A percentile compares a stretch with the other conserved stretches of the same genome.
Conservation (phyloP, 306 rosid species). For the Cucumis hystrix region DNA sequence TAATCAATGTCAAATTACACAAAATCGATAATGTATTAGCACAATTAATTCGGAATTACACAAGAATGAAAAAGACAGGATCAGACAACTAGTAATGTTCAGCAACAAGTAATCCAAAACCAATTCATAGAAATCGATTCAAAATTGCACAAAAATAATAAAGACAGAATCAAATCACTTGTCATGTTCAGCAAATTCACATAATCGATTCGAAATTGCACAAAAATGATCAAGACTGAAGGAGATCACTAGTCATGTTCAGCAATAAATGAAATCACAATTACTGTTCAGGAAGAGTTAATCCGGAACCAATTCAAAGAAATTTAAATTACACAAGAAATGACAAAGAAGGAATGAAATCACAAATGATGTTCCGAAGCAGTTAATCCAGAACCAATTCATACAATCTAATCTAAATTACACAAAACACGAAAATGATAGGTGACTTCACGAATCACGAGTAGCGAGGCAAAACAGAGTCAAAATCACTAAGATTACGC, state of each 20-base stretch:
- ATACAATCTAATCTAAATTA: neutral
- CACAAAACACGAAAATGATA: neutral
- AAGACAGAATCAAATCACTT: neutral
- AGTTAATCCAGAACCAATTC: neutral
- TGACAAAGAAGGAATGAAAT: no score
- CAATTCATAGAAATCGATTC: neutral
- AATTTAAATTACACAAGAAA: neutral
- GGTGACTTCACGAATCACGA: constrained; percentile 11
- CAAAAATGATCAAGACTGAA: no score
- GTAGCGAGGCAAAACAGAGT: neutral
- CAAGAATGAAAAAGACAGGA: neutral
- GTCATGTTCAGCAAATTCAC: neutral
- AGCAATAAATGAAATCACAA: no score
- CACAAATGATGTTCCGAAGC: no score
- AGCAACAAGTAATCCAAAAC: neutral
- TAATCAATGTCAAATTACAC: neutral
- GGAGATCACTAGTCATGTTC: no score
- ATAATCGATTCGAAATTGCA: neutral
- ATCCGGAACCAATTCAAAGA: neutral
- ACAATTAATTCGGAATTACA: neutral
- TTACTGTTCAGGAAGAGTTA: neutral
- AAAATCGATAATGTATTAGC: neutral
- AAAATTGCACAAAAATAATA: neutral
- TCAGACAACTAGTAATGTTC: neutral
- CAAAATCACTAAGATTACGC: neutral